These are phyloP conservation scores for Discostella stelligera DNA, from an alignment of 352 stramenopile species.

Conservation along the genomic window DNA sequence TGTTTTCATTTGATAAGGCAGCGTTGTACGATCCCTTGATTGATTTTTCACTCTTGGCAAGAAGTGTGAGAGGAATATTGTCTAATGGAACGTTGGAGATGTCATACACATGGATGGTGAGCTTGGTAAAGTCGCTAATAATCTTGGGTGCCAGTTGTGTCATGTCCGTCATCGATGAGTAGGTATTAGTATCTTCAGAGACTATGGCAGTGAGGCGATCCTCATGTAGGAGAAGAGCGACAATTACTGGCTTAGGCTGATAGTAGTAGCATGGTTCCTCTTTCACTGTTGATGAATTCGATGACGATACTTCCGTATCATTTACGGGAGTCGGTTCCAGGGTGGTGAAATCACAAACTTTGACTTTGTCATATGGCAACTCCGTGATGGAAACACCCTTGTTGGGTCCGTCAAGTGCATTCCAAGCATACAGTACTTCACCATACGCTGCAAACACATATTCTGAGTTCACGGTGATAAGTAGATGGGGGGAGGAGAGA, in stretches of 20 bases:
- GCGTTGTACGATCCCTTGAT: conserved; percentile 34
- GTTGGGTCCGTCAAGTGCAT: conserved; percentile 28
- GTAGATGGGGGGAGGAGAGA: not conserved
- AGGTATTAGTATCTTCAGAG: conserved; percentile 7
- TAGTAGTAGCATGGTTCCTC: conserved; percentile 27
- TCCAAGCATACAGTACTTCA: conserved; percentile 46
- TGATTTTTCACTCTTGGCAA: conserved; percentile 26
- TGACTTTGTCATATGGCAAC: conserved; percentile 31
- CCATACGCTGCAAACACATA: conserved; percentile 48
- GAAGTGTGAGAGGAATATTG: conserved; percentile 30
- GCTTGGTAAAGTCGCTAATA: conserved; percentile 24
- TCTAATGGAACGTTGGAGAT: conserved; percentile 26
- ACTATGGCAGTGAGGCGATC: conserved; percentile 26
- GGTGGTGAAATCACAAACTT: not conserved
- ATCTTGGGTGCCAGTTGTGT: not conserved
- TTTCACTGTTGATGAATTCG: not conserved
- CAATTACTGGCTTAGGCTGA: conserved; percentile 36
- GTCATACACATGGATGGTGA: conserved; percentile 44
- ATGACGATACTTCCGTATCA: not conserved
- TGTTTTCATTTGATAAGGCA: conserved; percentile 26
- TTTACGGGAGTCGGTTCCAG: not conserved
- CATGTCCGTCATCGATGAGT: not conserved
- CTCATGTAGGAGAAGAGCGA: conserved; percentile 24
- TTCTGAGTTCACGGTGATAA: conserved; percentile 6
- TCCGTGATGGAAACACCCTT: conserved; percentile 39